Percentiles rank a stretch among this genome's conserved stretches.
Conservation (phyloP, 371 early-diverging fungal genomes). For the Lichtheimia corymbifera region DNA sequence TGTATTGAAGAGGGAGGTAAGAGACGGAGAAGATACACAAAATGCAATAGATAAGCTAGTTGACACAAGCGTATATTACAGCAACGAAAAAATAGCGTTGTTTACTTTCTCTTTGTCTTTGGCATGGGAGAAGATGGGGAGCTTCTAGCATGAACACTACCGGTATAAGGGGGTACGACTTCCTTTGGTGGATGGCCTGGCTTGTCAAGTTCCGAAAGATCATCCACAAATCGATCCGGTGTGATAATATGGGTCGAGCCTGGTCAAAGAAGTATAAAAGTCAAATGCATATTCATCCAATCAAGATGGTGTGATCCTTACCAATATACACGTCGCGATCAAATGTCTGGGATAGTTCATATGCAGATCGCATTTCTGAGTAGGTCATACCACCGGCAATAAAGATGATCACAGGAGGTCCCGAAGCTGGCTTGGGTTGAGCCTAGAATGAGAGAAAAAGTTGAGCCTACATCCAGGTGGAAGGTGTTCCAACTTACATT, state of each 20-base stretch:
- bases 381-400: constrained; percentile 92
- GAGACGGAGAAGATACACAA: too few species aligned
- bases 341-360: constrained; percentile 74
- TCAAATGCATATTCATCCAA: background rate
- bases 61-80: too few species aligned
- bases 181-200: constrained; percentile 21
- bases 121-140: constrained; percentile 6
- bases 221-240: constrained; percentile 75
- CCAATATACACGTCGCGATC: constrained; percentile 86
- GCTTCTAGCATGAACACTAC: constrained; percentile 20
- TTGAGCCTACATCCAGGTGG: background rate
- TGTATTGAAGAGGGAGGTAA: too few species aligned
- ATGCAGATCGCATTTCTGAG: constrained; percentile 85
- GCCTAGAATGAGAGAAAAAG: constrained; percentile 23
- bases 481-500: constrained; percentile 20
- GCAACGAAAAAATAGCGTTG: too few species aligned
- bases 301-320: constrained; percentile 17
- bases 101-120: background rate
- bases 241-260: constrained; percentile 82
- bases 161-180: constrained; percentile 41
- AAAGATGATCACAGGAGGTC: constrained; percentile 71
- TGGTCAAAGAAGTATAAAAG: constrained; percentile 14
- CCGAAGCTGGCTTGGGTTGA: constrained; percentile 48
- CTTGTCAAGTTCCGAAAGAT: constrained; percentile 45
- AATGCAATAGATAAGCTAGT: too few species aligned